Percentiles rank a stretch among this genome's conserved stretches.
Conservation (phyloP, 495 filamentous ascomycete genomes). For the Aspergillus hancockii region DNA sequence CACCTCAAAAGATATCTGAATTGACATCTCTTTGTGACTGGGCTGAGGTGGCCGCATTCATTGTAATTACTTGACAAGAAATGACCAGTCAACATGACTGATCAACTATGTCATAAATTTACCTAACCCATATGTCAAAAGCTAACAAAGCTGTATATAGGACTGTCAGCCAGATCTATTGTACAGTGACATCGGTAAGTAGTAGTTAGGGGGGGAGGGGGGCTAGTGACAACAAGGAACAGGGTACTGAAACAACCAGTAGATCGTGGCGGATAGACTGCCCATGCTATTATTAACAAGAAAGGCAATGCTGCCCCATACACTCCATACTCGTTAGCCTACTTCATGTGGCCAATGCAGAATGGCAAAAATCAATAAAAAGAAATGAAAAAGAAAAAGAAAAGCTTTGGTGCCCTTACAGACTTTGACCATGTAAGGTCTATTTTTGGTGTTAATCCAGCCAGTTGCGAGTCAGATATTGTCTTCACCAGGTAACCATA, state of each 20-base stretch:
- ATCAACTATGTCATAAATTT: constrained; percentile 1
- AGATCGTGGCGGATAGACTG: background rate
- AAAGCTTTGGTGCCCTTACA: background rate
- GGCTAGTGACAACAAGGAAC: background rate
- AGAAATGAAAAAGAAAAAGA: background rate
- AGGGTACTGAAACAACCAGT: background rate
- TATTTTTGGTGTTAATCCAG: constrained; percentile 9
- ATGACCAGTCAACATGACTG: constrained; percentile 8
- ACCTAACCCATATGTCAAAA: background rate
- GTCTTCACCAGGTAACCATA: background rate
- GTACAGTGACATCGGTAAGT: background rate
- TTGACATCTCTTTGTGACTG: background rate
- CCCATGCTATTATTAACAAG: constrained; percentile 1
- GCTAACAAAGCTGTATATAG: background rate
- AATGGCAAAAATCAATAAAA: background rate
- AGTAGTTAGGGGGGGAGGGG: background rate
- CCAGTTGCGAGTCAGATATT: background rate
- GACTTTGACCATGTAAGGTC: background rate
- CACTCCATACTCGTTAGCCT: background rate
- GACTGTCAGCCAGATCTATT: background rate
- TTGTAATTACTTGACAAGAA: background rate
- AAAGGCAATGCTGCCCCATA: background rate
- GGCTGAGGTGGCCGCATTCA: background rate
- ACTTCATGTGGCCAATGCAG: background rate
- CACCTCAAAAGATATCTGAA: background rate